Base-by-base conservation (phyloP, 352 stramenopile genomes). In the Pythium monospermum region DNA sequence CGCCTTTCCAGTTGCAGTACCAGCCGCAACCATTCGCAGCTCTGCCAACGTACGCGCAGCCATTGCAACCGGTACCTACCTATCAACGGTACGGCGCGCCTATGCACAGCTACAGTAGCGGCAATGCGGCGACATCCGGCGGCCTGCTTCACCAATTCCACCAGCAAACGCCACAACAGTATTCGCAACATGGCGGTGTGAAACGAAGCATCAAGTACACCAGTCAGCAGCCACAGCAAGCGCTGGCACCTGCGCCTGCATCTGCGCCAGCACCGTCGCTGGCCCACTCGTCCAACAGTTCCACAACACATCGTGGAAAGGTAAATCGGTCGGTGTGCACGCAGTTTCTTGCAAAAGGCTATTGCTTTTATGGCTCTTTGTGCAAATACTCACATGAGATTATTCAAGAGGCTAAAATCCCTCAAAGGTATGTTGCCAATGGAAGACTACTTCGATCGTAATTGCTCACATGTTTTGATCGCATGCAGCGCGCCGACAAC, bases 371-470 rank as follows among this genome's bases (percentile, higher is more conserved):
- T 26, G 81, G 78, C 4, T 40, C 49, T 27, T 69, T 66, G 13
- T 91, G 81, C 49, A 77, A 57, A 36, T 91, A 72, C 38, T 82
- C 69, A 0, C 81, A 91, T 40, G 68, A 83, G 5, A n/a, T n/a
- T n/a, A n/a, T n/a, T n/a, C n/a, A n/a, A n/a, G n/a, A n/a, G n/a
- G n/a, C n/a, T n/a, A n/a, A 16, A 18, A 18, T 37, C 10, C 42
- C 55, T 18, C 23, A 41, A 38, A 59, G 51, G 51, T 50, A 21
- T 39, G 4, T 39, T 23, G 0, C 19, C 26, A 39, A 8, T 27
- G 13, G 19, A 10, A 4, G 13, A 35, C n/a, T n/a, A n/a, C n/a
- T n/a, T n/a, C n/a, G n/a, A n/a, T n/a, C n/a, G n/a, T n/a, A n/a
- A n/a, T n/a, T n/a, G n/a, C n/a, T n/a, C n/a, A n/a, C n/a, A n/a